phyloP scores from a whole-genome alignment of 202 grass and related monocot genomes.

The Carex arenaria region DNA sequence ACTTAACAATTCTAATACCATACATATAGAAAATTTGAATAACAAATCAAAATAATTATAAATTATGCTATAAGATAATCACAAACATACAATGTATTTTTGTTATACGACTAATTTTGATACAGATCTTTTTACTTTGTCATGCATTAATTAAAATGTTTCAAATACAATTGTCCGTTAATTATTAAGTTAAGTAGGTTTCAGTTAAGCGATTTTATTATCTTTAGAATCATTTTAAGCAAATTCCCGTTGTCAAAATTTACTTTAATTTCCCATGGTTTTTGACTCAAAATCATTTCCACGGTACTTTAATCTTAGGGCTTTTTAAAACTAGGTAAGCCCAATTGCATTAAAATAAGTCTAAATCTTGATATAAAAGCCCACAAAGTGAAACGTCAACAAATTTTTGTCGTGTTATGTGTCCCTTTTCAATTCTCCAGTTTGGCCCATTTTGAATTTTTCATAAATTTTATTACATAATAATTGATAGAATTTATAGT shows the following conservation, averaged over 20 bases:
- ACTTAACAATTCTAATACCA: not conserved
- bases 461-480: no score
- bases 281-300: not conserved
- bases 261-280: not conserved
- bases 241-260: no score
- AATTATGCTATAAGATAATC: not conserved
- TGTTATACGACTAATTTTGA: not conserved
- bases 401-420: no score
- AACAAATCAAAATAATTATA: not conserved
- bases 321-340: no score
- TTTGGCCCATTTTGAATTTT: no score
- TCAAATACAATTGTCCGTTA: not conserved
- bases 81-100: not conserved
- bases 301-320: no score
- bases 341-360: no score
- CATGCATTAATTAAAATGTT: not conserved
- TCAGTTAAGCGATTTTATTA: not conserved
- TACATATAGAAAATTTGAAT: not conserved
- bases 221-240: not conserved
- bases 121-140: not conserved
- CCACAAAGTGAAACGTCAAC: no score
- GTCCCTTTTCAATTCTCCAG: no score
- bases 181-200: no score
- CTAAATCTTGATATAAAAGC: no score
- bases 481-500: no score